phyloP scores from a whole-genome alignment of 768 basidiomycete species.

The Suillus paluster region DNA sequence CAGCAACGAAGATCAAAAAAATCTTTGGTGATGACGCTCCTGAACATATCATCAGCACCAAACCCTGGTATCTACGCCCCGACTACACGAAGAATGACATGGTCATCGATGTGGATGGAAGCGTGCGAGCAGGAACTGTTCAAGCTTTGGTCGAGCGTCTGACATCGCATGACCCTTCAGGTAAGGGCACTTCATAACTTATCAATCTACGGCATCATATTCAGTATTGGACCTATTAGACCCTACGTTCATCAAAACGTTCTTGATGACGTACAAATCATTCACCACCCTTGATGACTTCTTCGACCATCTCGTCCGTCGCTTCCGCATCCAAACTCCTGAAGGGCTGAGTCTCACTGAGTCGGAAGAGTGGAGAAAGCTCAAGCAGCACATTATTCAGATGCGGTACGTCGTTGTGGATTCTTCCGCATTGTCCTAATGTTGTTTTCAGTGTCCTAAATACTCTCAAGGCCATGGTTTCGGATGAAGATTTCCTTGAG shows the following conservation, averaged over 20 bases:
- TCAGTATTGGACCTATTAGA: conserved; percentile 45
- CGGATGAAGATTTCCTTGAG: conserved; percentile 81
- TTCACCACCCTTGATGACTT: conserved; percentile 86
- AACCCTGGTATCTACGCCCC: conserved; percentile 86
- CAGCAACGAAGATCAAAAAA: conserved; percentile 59
- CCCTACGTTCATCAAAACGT: conserved; percentile 81
- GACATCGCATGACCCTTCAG: conserved; percentile 88
- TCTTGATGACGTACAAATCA: conserved; percentile 95
- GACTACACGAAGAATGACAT: conserved; percentile 84
- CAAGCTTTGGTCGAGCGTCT: conserved; percentile 86
- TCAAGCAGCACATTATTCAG: conserved; percentile 88
- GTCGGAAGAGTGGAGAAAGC: conserved; percentile 75
- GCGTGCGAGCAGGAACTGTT: conserved; percentile 86
- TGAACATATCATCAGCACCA: conserved; percentile 46
- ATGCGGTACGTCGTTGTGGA: conserved; percentile 63
- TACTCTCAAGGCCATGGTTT: conserved; percentile 87
- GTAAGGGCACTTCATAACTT: conserved; percentile 46
- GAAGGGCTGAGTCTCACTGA: conserved; percentile 64
- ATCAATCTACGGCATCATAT: background rate
- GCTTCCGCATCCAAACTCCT: conserved; percentile 82
- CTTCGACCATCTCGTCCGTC: conserved; percentile 77
- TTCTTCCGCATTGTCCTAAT: conserved; percentile 11
- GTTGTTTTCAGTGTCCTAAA: conserved; percentile 69
- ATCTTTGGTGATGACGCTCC: conserved; percentile 68
- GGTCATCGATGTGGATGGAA: conserved; percentile 81